Base-by-base conservation (phyloP, 208 protist genomes). In the Willaertia magna region DNA sequence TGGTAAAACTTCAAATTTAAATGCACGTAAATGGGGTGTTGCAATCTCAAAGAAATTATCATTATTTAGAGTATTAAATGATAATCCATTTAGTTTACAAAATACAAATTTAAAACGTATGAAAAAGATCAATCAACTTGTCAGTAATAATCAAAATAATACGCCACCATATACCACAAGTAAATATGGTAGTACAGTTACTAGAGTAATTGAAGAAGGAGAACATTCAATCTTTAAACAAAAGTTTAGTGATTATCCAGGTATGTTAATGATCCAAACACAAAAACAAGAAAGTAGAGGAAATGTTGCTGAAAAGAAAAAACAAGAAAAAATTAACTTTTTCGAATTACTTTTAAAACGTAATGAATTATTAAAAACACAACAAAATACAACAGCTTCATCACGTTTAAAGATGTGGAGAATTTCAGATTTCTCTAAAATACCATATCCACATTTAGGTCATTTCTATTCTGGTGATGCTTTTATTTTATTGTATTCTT, bases 191-290 rank as follows among this genome's bases (percentile, higher is more conserved):
- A 34, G 26, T 4, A 40, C 43, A 6, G 6, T 81, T 34, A 81
- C 76, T 39, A 40, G 76, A 22, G 30, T 81, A 9, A 81, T 81
- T 52, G 76, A 81, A 30, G 22, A 46, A 12, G 76, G 76, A 22
- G 78, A 83, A 83, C 11, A 34, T 30, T 43, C 78, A 26, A 39
- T 83, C 0, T 83, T 16, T 16, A 83, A 83, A 83, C 30, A 83
- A 55, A 83, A 83, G 42, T 83, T 83, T 42, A 83, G 22, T 55
- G 78, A 43, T 55, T 83, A 55, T 55, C 78, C 78, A n/a, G 43
- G 55, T 34, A 42, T 43, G 43, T 26, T 55, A 14, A 34, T 43
- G 22, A 83, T 83, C 42, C 11, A 49, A 30, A 83, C 46, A 26
- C n/a, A 40, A 55, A 18, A 6, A 18, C 46, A 55, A 43, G 46